Base-by-base conservation (phyloP, 768 basidiomycete genomes). In the Hygrophoropsis aurantiaca region DNA sequence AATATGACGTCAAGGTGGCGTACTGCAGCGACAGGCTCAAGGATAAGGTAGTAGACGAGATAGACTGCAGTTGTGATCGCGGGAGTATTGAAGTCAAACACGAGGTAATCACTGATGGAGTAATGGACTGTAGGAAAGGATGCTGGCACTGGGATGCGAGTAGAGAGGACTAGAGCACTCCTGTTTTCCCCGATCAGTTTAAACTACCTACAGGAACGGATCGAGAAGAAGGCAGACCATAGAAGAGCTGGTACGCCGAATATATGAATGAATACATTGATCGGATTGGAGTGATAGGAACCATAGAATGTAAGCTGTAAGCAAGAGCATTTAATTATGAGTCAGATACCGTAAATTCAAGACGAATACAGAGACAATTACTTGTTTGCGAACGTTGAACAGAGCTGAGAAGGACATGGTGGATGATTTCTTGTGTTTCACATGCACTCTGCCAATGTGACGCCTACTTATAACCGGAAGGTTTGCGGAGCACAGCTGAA, bases 11-110 rank as follows among this genome's bases (percentile, higher is more conserved):
- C 20, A 20, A 32, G 52, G 24, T 13, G 7, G 27, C 90, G 59
- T 63, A 97, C 94, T 13, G 90, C 92, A 46, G 89, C 93, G 13
- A 80, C 55, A 0, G 93, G 91, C 49, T 97, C 94, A 25, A 98
- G 81, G 13, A 76, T 49, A 52, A 82, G 70, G 62, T 97, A 98
- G 68, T 97, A 98, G 3, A 67, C 56, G 16, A 87, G 65, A 60
- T 87, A 93, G 2, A 78, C 49, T 1, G 68, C 69, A 3, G 81
- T 77, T 57, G 76, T 69, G 35, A 91, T 65, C 9, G 87, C 70
- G 3, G 88, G 65, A 26, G 76, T 68, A 58, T 90, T 94, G 42
- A 85, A 60, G 50, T 92, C 84, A 55, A 93, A 82, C 10, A 74
- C 67, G 38, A 94, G 69, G 61, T 82, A 80, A 24, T 84, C 67